Conservation (phyloP, 2,329 filamentous ascomycete genomes). For the Fonsecaea nubica region DNA sequence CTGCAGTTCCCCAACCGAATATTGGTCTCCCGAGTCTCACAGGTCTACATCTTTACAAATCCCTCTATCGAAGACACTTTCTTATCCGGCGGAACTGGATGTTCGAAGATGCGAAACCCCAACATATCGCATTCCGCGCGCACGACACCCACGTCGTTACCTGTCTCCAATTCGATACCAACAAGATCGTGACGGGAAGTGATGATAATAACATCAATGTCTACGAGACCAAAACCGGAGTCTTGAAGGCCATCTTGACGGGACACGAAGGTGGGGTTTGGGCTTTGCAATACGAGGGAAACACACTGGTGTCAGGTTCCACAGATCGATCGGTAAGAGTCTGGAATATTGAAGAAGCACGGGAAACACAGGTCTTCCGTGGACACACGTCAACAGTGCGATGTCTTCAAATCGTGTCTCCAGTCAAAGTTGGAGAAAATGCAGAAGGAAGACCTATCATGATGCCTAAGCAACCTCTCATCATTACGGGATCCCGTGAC, state of each 20-base stretch:
- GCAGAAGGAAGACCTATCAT: conserved; percentile 77
- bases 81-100: conserved; percentile 94
- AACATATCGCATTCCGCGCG: conserved; percentile 93
- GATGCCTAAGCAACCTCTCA: conserved; percentile 92
- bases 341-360: conserved; percentile 94
- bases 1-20: conserved; percentile 80
- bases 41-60: conserved; percentile 92
- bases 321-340: conserved; percentile 98
- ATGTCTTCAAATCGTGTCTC: conserved; percentile 92
- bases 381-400: conserved; percentile 97
- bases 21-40: conserved; percentile 79
- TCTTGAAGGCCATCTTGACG: conserved; percentile 79
- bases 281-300: conserved; percentile 95
- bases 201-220: conserved; percentile 98
- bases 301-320: conserved; percentile 91
- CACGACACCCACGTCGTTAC: conserved; percentile 97
- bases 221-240: conserved; percentile 95
- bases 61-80: conserved; percentile 89
- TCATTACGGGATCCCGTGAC: conserved; percentile 96
- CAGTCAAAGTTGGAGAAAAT: conserved; percentile 75
- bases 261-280: conserved; percentile 97
- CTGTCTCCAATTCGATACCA: conserved; percentile 94
- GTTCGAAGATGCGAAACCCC: conserved; percentile 77
- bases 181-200: conserved; percentile 97
- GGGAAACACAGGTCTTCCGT: conserved; percentile 94